Conservation (phyloP, 352 stramenopile species). For the Globisporangium okanoganense region DNA sequence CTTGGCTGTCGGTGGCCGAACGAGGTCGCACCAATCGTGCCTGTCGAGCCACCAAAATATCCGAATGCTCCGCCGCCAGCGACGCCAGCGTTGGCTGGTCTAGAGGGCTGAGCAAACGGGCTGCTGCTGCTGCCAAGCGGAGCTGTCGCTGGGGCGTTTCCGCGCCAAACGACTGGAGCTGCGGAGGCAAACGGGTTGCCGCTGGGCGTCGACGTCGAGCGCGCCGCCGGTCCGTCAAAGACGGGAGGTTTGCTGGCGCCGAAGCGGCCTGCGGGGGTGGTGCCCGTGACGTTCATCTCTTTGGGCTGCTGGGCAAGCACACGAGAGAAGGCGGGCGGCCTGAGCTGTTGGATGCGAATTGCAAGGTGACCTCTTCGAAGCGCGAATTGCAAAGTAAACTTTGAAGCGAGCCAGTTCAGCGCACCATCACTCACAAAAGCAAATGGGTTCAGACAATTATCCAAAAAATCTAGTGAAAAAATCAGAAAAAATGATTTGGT, state of each 20-base stretch:
- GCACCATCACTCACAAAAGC: too few relatives aligned
- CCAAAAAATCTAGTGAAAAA: too few relatives aligned
- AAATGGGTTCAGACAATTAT: too few relatives aligned
- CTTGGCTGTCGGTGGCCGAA: not conserved
- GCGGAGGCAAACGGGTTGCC: constrained; percentile 3
- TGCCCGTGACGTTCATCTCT: not conserved
- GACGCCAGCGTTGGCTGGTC: not conserved
- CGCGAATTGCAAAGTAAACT: not conserved
- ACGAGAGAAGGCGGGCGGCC: not conserved
- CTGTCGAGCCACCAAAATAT: not conserved
- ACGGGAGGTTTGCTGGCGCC: constrained; percentile 3
- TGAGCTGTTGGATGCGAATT: constrained; percentile 18
- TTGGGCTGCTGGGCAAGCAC: not conserved
- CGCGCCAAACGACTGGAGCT: not conserved
- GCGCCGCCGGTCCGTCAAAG: not conserved
- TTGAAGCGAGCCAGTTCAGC: not conserved
- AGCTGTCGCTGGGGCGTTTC: not conserved
- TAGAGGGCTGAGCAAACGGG: not conserved
- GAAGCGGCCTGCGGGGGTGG: not conserved
- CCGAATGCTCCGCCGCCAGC: not conserved
- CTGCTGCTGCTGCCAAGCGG: not conserved
- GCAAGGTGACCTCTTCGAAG: constrained; percentile 19
- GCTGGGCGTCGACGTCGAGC: not conserved
- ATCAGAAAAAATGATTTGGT: too few relatives aligned
- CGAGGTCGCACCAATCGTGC: not conserved